A percentile compares a stretch with the other conserved stretches of the same genome.
These are phyloP conservation scores for Harringtonia lauricola DNA, from an alignment of 2,329 filamentous ascomycete genomes.

Conservation along the genomic window DNA sequence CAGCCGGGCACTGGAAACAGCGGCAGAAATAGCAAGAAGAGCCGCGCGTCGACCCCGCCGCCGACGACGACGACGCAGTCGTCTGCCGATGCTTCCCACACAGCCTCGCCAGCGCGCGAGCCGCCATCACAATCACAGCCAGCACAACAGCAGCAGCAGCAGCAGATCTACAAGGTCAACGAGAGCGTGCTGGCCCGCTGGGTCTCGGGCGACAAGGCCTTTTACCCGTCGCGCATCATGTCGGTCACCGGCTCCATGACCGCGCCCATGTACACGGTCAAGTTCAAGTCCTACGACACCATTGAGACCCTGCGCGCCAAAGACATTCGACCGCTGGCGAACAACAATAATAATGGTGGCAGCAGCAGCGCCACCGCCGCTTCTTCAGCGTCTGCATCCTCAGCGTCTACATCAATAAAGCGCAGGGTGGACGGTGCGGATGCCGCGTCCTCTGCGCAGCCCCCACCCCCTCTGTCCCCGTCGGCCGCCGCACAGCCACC, in stretches of 20 bases:
- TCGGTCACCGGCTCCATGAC: constrained; percentile 88
- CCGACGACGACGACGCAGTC: constrained; percentile 9
- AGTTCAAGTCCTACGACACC: constrained; percentile 83
- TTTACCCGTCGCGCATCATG: constrained; percentile 87
- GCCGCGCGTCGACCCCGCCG: constrained; percentile 30
- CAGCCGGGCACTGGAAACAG: too few relatives aligned
- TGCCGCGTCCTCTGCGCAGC: background rate
- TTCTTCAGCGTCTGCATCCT: too few relatives aligned
- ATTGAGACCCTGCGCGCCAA: constrained; percentile 72
- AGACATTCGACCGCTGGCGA: constrained; percentile 66
- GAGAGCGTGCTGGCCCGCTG: constrained; percentile 87
- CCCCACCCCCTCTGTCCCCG: constrained; percentile 17
- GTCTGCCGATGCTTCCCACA: background rate
- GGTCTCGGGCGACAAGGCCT: constrained; percentile 77
- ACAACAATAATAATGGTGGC: background rate
- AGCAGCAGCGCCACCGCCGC: constrained; percentile 27
- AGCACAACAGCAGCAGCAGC: constrained; percentile 17
- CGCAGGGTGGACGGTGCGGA: constrained; percentile 42
- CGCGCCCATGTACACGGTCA: constrained; percentile 86
- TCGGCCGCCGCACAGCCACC: background rate
- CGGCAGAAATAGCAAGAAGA: constrained; percentile 39
- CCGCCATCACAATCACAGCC: constrained; percentile 62
- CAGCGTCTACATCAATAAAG: too few relatives aligned
- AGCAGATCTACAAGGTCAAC: constrained; percentile 65
- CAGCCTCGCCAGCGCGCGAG: constrained; percentile 14